Evolutionary conservation across 352 stramenopile species (phyloP).

Genomic region (Phytophthora fragariae): DNA sequence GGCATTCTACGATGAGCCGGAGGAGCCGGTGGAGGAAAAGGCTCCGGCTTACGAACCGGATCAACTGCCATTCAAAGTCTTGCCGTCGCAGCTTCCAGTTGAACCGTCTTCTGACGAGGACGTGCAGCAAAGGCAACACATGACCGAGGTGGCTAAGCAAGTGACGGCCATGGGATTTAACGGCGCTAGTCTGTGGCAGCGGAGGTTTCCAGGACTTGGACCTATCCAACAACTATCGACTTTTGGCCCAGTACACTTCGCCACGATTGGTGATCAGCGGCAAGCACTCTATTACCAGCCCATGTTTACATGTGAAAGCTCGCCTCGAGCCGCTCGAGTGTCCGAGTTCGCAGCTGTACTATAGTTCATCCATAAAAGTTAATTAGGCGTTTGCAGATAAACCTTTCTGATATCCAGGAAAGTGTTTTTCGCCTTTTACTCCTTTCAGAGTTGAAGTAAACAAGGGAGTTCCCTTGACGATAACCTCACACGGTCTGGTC

Average conservation of each 20-base stretch:
- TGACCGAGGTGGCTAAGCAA: slow-evolving; percentile 23
- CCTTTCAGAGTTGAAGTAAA: no score
- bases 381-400: not conserved
- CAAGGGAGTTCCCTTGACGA: no score
- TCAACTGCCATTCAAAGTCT: not conserved
- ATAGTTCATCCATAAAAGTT: not conserved
- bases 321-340: not conserved
- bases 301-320: not conserved
- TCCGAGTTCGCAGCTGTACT: not conserved
- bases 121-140: slow-evolving; percentile 15
- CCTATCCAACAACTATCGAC: slow-evolving; percentile 2
- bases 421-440: no score
- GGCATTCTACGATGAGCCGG: slow-evolving; percentile 34
- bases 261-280: slow-evolving; percentile 7
- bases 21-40: not conserved
- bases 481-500: no score
- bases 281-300: slow-evolving; percentile 26
- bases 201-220: slow-evolving; percentile 18
- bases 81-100: not conserved
- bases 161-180: slow-evolving; percentile 33
- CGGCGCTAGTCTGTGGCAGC: slow-evolving; percentile 45
- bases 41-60: not conserved
- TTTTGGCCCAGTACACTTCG: slow-evolving; percentile 11
- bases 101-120: slow-evolving; percentile 1
- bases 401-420: not conserved